Base-by-base conservation (phyloP, 169 alveolate species). In the Besnoitia besnoiti region DNA sequence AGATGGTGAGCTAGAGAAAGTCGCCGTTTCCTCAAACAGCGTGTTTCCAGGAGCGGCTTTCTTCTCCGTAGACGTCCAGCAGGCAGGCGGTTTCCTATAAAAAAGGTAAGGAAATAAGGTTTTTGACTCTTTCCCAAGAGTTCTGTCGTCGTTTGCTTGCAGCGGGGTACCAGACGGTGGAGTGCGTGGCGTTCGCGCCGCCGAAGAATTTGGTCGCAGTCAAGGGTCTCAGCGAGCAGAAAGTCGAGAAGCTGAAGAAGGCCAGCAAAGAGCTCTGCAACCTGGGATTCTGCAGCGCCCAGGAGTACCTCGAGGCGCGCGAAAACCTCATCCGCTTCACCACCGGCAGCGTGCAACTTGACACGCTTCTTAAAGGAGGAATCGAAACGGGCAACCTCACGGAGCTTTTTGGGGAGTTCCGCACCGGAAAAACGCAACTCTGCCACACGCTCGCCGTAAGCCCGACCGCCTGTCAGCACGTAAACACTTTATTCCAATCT, bases 331-430 rank as follows among this genome's bases (percentile, higher is more conserved):
- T 98, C 49, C 97, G 97, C 89, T 95, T 99, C 84, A 97, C 99
- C 40, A 98, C 99, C 27, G 99, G 99, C 46, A 96, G 99, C 19
- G 94, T 94, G 21, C 97, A 97, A 85, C 96, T 99, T 62, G 99
- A 99, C 95, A 95, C 97, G 59, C 96, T 99, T 61, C 95, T 99
- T 73, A 98, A 98, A 92, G 99, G 99, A 27, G 99, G 99, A 44
- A 95, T 99, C 44, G 99, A 99, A 94, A 96, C 99, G 4, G 99
- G 99, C 49, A 96, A 95, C 82, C 98, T 99, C 90, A 99, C 99
- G 37, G 99, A 99, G 95, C 96, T 99, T 49, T 98, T 98, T 95
- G 99, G 99, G 73, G 99, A 99, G 94, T 99, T 98, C 95, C 96
- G 99, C 77, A 98, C 99, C 30, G 99, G 99, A 24, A 99, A 99